Evolutionary conservation across 73 alveolate genomes (phyloP).

Genomic region (Symbiodinium natans): DNA sequence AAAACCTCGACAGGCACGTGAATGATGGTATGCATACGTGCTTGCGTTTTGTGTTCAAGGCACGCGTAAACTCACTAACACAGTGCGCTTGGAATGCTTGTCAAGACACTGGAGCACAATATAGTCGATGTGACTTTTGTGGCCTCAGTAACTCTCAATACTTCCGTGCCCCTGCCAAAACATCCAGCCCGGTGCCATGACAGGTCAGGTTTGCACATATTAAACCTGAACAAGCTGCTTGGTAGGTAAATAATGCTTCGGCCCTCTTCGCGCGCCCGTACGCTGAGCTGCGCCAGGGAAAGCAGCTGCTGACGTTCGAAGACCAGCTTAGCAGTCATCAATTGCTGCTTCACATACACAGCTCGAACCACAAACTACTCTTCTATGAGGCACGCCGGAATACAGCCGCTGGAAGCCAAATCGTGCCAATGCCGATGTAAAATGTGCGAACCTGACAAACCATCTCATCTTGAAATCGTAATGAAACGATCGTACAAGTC

Average conservation of each 20-base stretch:
- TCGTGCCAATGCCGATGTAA: conserved; percentile 69
- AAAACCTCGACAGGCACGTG: conserved; percentile 11
- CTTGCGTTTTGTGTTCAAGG: no score
- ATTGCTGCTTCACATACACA: neutral
- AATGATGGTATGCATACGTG: no score
- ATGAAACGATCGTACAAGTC: neutral
- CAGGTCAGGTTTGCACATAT: neutral
- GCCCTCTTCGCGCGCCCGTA: conserved; percentile 59
- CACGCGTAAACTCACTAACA: no score
- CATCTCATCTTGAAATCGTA: neutral
- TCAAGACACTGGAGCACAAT: conserved; percentile 48
- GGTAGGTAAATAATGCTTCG: conserved; percentile 75
- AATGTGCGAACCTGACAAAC: conserved; percentile 47
- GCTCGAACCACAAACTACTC: neutral
- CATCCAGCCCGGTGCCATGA: no score
- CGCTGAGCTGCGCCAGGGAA: conserved; percentile 40
- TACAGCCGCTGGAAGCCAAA: conserved; percentile 67
- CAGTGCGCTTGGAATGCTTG: no score
- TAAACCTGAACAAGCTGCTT: neutral
- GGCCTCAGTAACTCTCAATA: neutral
- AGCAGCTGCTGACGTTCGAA: conserved; percentile 85
- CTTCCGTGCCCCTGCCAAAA: no score
- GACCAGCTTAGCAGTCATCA: conserved; percentile 18
- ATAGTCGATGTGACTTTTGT: conserved; percentile 88
- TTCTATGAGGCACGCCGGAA: conserved; percentile 38